Conservation (phyloP, 2,329 filamentous ascomycete species). For the Aureobasidium sp. region DNA sequence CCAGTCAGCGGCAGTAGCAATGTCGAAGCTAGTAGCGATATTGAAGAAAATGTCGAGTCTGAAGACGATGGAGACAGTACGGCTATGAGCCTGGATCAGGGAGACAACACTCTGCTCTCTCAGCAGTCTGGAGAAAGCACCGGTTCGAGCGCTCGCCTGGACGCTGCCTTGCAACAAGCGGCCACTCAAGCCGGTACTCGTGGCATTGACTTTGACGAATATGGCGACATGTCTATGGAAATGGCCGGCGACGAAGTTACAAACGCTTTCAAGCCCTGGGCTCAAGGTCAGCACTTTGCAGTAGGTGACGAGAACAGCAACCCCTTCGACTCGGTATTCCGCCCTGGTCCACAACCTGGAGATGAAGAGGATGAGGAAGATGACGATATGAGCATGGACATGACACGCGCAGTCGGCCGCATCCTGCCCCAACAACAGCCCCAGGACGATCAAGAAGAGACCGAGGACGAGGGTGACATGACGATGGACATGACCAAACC, state of each 20-base stretch:
- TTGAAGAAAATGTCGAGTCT: conserved; percentile 46
- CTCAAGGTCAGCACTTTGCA: conserved; percentile 39
- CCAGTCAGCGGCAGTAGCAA: conserved; percentile 57
- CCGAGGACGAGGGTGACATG: conserved; percentile 9
- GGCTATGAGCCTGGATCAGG: conserved; percentile 69
- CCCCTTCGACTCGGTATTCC: conserved; percentile 38
- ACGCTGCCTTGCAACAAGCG: conserved; percentile 69
- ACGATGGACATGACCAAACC: conserved; percentile 9
- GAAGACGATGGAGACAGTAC: conserved; percentile 52
- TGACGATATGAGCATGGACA: conserved; percentile 80
- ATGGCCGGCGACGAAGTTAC: conserved; percentile 59
- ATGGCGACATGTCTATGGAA: conserved; percentile 43
- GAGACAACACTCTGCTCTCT: conserved; percentile 43
- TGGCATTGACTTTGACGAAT: conserved; percentile 47
- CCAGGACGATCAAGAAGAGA: not conserved
- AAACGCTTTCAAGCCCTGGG: conserved; percentile 65
- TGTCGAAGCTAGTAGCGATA: conserved; percentile 34
- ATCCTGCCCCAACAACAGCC: conserved; percentile 39
- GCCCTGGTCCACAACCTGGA: conserved; percentile 18
- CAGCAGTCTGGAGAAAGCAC: conserved; percentile 38
- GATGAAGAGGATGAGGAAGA: conserved; percentile 38
- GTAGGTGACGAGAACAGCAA: conserved; percentile 39
- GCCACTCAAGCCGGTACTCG: conserved; percentile 67
- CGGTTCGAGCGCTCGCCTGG: conserved; percentile 63
- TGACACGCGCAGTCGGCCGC: conserved; percentile 71